phyloP scores from a whole-genome alignment of 192 early-diverging fungal genomes.

The Coemansia sp. region DNA sequence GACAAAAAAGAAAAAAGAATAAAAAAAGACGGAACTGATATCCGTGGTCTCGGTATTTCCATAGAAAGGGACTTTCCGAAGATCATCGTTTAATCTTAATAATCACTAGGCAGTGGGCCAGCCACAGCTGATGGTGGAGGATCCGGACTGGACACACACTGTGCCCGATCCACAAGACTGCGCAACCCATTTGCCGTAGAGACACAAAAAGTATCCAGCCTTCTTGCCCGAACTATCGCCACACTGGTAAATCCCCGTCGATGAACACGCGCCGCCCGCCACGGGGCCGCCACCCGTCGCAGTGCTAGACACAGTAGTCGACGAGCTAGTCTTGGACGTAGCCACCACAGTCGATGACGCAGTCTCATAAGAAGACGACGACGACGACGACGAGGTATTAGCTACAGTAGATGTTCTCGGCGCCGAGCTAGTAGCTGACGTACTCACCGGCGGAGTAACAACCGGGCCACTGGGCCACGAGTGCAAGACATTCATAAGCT shows the following conservation, averaged over 20 bases:
- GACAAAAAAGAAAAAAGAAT: constrained; percentile 13
- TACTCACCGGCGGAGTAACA: constrained; percentile 8
- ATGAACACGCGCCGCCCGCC: constrained; percentile 22
- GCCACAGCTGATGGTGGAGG: constrained; percentile 25
- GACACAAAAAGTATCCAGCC: constrained; percentile 32
- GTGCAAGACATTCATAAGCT: constrained; percentile 51
- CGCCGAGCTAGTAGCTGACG: constrained; percentile 12
- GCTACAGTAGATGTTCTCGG: constrained; percentile 4
- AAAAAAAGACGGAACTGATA: background rate
- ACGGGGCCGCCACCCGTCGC: constrained; percentile 21
- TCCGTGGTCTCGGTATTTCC: background rate
- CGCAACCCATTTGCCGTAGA: constrained; percentile 33
- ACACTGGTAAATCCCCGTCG: constrained; percentile 23
- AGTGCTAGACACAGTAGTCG: constrained; percentile 4
- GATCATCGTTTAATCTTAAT: background rate
- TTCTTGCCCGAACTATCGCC: constrained; percentile 20
- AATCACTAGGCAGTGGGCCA: constrained; percentile 25
- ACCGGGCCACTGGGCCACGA: constrained; percentile 18
- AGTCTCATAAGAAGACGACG: background rate
- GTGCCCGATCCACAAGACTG: constrained; percentile 37
- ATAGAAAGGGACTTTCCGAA: background rate
- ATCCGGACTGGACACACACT: constrained; percentile 28
- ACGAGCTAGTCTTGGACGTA: background rate
- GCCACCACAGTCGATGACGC: background rate
- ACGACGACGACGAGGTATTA: background rate